Conservation (phyloP, 768 basidiomycete genomes). For the Amanita fuliginea region DNA sequence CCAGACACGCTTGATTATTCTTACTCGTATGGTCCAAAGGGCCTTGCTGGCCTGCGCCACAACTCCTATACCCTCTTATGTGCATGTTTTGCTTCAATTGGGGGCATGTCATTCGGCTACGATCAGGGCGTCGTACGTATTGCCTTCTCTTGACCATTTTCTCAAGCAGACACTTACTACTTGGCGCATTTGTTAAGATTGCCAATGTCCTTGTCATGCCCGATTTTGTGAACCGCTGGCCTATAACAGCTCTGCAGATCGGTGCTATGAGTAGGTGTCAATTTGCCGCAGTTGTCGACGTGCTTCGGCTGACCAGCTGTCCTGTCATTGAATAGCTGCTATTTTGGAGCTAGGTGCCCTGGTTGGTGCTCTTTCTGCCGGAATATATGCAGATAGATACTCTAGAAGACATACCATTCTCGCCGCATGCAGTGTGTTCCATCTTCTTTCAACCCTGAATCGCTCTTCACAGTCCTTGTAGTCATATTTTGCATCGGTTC, state of each 20-base stretch:
- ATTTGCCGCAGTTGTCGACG: not conserved
- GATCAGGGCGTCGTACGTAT: conserved; percentile 64
- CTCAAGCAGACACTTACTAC: not conserved
- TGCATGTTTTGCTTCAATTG: conserved; percentile 66
- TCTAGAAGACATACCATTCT: conserved; percentile 62
- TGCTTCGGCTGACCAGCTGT: not conserved
- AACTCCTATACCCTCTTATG: conserved; percentile 60
- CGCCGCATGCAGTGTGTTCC: conserved; percentile 48
- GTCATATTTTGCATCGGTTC: conserved; percentile 69
- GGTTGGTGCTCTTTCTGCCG: conserved; percentile 60
- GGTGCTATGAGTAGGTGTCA: conserved; percentile 61
- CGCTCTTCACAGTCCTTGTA: conserved; percentile 13
- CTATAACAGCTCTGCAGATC: conserved; percentile 59
- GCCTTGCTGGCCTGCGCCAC: conserved; percentile 48
- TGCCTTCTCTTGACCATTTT: not conserved
- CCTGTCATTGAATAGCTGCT: conserved; percentile 37
- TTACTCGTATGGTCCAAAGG: conserved; percentile 67
- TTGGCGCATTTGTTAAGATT: conserved; percentile 29
- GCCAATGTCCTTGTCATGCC: conserved; percentile 80
- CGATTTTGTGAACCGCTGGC: conserved; percentile 61
- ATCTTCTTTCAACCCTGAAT: not conserved
- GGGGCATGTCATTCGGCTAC: conserved; percentile 72
- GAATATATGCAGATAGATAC: conserved; percentile 55
- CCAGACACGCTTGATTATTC: conserved; percentile 35
- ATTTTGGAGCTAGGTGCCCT: conserved; percentile 70